Conservation (phyloP, 1,139 yeast genomes). For the Diutina ranongensis region DNA sequence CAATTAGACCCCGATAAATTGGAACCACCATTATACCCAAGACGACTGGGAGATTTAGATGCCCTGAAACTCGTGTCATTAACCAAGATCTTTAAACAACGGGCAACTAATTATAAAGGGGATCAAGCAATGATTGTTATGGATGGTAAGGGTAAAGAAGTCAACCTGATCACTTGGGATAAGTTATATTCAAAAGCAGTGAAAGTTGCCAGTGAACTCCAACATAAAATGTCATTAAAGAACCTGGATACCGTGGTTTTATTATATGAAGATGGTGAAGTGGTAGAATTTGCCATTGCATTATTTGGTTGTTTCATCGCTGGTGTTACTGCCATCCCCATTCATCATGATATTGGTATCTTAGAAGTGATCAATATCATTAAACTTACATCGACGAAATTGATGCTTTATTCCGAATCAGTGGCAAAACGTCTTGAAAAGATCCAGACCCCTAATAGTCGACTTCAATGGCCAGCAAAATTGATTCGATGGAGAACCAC, state of each 20-base stretch:
- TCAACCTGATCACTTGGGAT: slow-evolving; percentile 75
- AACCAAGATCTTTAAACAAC: slow-evolving; percentile 57
- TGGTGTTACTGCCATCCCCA: slow-evolving; percentile 90
- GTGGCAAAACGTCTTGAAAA: slow-evolving; percentile 64
- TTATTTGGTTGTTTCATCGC: slow-evolving; percentile 87
- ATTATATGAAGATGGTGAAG: slow-evolving; percentile 75
- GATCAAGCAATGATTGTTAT: slow-evolving; percentile 65
- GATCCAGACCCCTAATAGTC: slow-evolving; percentile 23
- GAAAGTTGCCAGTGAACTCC: slow-evolving; percentile 78
- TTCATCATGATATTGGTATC: slow-evolving; percentile 59
- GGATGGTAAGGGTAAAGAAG: slow-evolving; percentile 75
- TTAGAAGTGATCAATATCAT: slow-evolving; percentile 62
- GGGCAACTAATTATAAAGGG: slow-evolving; percentile 55
- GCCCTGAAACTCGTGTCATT: slow-evolving; percentile 15
- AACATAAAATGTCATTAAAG: slow-evolving; percentile 57
- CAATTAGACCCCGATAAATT: slow-evolving; percentile 30
- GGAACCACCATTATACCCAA: slow-evolving; percentile 48
- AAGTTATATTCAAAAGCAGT: slow-evolving; percentile 75
- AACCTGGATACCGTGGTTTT: slow-evolving; percentile 78
- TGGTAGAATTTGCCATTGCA: slow-evolving; percentile 77
- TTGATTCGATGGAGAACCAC: slow-evolving; percentile 73
- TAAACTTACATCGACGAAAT: slow-evolving; percentile 62
- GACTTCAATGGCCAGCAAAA: slow-evolving; percentile 32
- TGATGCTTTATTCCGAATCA: slow-evolving; percentile 72
- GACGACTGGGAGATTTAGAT: slow-evolving; percentile 24